These are phyloP conservation scores for Cardamine chenopodiifolia DNA, from an alignment of 345 rosid genomes.

Conservation along the genomic window DNA sequence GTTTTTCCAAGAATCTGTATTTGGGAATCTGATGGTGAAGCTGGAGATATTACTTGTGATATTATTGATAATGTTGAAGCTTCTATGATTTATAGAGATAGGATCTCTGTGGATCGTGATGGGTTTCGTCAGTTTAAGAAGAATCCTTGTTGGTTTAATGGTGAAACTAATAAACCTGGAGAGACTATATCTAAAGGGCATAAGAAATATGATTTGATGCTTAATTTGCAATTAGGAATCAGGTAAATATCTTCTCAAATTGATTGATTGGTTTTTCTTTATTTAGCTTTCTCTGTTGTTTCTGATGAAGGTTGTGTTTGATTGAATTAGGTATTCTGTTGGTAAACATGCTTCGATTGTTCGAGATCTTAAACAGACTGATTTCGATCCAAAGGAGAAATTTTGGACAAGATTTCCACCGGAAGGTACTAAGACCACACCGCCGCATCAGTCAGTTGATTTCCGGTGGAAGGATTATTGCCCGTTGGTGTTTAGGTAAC, in stretches of 20 bases:
- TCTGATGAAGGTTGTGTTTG: conserved; percentile 17
- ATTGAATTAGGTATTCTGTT: conserved; percentile 68
- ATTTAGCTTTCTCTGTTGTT: neutral
- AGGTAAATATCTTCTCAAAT: conserved; percentile 45
- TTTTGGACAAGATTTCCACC: conserved; percentile 97
- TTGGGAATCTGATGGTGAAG: conserved; percentile 98
- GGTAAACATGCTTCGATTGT: conserved; percentile 73
- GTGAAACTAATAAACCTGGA: conserved; percentile 85
- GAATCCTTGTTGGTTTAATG: conserved; percentile 70
- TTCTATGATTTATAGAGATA: conserved; percentile 60
- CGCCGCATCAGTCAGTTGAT: conserved; percentile 84
- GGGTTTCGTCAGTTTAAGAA: conserved; percentile 64
- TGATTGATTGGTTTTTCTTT: neutral
- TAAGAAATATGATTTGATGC: conserved; percentile 90
- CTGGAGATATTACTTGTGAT: conserved; percentile 98
- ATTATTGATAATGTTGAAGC: conserved; percentile 86
- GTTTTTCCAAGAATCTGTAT: conserved; percentile 88
- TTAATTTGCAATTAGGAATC: conserved; percentile 89
- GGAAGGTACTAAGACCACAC: conserved; percentile 90
- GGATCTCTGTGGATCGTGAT: conserved; percentile 52
- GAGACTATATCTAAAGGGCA: conserved; percentile 92
- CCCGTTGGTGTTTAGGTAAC: conserved; percentile 86
- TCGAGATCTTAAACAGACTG: conserved; percentile 58
- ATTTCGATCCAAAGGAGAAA: conserved; percentile 94
- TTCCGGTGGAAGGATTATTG: conserved; percentile 99